phyloP scores from a whole-genome alignment of 2,329 filamentous ascomycete genomes.

The Rasamsonia emersonii region DNA sequence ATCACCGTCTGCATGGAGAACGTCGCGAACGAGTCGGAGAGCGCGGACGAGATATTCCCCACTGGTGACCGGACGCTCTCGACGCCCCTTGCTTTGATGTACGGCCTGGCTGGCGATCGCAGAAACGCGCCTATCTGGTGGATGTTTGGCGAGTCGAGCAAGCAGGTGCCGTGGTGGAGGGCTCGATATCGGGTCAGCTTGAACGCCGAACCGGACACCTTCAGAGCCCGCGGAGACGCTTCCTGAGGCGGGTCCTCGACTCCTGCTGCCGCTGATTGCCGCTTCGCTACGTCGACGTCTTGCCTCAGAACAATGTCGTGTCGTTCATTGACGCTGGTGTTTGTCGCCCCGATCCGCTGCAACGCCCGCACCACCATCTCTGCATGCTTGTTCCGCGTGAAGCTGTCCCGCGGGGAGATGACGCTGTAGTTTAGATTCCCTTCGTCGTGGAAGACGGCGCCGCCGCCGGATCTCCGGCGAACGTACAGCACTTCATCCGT shows the following conservation, averaged over 20 bases:
- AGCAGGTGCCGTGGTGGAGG: constrained; percentile 86
- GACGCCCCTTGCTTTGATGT: constrained; percentile 73
- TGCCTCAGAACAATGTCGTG: constrained; percentile 76
- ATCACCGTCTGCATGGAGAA: constrained; percentile 43
- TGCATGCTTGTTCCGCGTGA: constrained; percentile 80
- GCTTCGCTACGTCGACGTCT: constrained; percentile 2
- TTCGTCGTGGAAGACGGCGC: constrained; percentile 85
- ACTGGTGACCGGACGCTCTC: constrained; percentile 84
- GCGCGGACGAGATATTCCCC: constrained; percentile 60
- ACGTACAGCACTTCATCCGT: constrained; percentile 53
- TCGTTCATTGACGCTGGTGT: constrained; percentile 71
- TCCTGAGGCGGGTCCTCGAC: constrained; percentile 33
- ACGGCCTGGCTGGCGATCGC: constrained; percentile 66
- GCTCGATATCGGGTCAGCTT: constrained; percentile 76
- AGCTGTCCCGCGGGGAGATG: constrained; percentile 66
- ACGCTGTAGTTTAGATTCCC: constrained; percentile 96
- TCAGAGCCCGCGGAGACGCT: constrained; percentile 45
- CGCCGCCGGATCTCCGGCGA: constrained; percentile 77
- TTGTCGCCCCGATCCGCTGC: constrained; percentile 35
- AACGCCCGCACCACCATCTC: constrained; percentile 89
- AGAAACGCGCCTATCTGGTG: constrained; percentile 60
- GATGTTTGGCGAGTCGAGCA: constrained; percentile 71
- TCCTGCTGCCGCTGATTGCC: constrained; percentile 31
- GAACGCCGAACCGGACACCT: constrained; percentile 90
- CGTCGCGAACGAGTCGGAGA: constrained; percentile 34